phyloP scores from a whole-genome alignment of 2,329 filamentous ascomycete genomes.

The Xylariaceae sp. region DNA sequence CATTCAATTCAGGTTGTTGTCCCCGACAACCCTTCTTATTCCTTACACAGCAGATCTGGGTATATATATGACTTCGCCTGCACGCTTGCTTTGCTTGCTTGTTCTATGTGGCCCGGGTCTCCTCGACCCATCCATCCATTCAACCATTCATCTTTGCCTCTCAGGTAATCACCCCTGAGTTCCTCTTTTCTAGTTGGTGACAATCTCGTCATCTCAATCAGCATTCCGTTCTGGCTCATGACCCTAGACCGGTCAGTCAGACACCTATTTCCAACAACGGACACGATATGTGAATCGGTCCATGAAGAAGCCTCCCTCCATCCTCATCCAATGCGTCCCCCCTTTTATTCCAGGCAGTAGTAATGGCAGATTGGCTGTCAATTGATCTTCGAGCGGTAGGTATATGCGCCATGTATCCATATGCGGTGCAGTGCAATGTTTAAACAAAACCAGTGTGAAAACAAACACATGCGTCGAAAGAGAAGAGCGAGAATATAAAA shows the following conservation, averaged over 20 bases:
- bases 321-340: background rate
- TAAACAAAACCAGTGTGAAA: background rate
- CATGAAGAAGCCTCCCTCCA: background rate
- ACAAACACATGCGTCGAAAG: conserved; percentile 17
- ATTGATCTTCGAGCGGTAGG: conserved; percentile 5
- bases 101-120: background rate
- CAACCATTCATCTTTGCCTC: background rate
- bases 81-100: background rate
- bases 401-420: conserved; percentile 13
- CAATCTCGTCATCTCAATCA: background rate
- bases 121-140: background rate
- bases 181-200: background rate
- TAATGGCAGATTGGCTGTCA: background rate
- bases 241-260: no score
- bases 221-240: background rate
- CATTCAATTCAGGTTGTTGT: background rate
- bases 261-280: background rate
- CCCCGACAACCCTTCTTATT: background rate
- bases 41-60: background rate
- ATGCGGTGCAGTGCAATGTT: background rate
- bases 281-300: background rate
- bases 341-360: background rate
- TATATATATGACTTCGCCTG: background rate
- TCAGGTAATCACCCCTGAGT: background rate
- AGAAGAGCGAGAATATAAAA: conserved; percentile 1